A percentile compares a stretch with the other conserved stretches of the same genome.
Conservation (phyloP, 2,329 filamentous ascomycete genomes). For the Beauveria asiatica region DNA sequence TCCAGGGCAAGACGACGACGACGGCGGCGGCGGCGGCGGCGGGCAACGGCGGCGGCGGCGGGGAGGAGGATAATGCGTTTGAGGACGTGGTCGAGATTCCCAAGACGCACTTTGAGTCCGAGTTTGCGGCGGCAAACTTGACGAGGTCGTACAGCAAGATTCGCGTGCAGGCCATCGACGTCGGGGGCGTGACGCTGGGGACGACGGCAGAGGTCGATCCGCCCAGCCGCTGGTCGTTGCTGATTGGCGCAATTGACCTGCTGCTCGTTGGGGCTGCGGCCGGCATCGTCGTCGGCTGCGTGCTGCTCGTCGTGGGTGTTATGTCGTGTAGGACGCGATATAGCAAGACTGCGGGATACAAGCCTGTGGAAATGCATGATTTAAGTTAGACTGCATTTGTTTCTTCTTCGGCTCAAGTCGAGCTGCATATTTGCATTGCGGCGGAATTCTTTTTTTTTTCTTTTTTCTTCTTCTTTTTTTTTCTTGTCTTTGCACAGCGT, state of each 20-base stretch:
- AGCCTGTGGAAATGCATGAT: neutral
- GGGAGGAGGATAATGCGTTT: neutral
- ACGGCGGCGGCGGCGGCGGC: neutral
- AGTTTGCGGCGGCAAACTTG: neutral
- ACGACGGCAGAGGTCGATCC: neutral
- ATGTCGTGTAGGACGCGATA: neutral
- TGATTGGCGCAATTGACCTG: neutral
- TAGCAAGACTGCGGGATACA: neutral
- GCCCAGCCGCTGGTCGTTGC: neutral
- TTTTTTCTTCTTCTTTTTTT: too few relatives aligned
- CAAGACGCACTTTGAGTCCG: slow-evolving; percentile 3
- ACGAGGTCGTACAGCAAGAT: neutral
- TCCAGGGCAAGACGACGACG: neutral
- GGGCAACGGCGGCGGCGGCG: neutral
- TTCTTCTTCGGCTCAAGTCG: neutral
- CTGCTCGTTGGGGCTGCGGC: neutral
- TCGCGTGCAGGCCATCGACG: slow-evolving; percentile 1
- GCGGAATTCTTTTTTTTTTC: neutral
- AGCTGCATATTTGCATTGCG: neutral
- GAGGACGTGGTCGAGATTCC: neutral
- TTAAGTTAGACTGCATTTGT: neutral
- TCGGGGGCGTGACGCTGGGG: slow-evolving; percentile 1
- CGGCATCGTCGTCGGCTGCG: neutral
- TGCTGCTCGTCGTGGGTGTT: neutral
- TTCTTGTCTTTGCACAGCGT: neutral